Evolutionary conservation across 257 asterid genomes (phyloP), one percentile per base, ranked within the genome.

Genomic region (Jacaranda mimosifolia): DNA sequence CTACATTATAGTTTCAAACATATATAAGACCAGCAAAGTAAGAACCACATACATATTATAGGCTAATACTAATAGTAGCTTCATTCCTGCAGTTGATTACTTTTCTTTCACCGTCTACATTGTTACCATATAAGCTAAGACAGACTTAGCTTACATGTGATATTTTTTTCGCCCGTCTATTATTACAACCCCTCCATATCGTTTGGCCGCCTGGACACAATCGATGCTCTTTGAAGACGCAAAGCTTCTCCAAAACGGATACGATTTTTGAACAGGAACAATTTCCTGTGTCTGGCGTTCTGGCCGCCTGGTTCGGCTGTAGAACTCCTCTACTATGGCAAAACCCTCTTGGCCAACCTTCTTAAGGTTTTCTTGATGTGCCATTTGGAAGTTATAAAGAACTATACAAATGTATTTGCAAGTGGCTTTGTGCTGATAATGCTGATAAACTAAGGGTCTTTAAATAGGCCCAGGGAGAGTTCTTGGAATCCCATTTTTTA

Each of bases 301-400:
- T 17, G 26, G 10, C 42, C 83, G 43, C 83, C 55, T 84, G 15
- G 18, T 46, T 45, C 62, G 71, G n/a, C 21, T 62, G 65, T 43
- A 81, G 51, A 79, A 58, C 58, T 83, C 81, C 5, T 86, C 89
- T 3, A 86, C 18, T 49, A 81, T 32, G 0, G 42, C 63, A 36
- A 88, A 88, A 6, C 80, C 88, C 66, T 88, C 92, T 38, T 81
- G 64, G n/a, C 74, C 91, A 15, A 86, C 77, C 87, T 86, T 76
- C 53, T 9, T 74, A 3, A 88, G 91, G 32, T 83, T 71, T n/a
- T 71, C 86, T 21, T 82, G 79, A 51, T 60, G 67, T 51, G 82
- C 88, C 91, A 86, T 86, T 51, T 7, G 8, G 1, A n/a, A 49
- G 62, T 13, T 35, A 13, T n/a, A 65, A 53, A 21, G n/a, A 45